Evolutionary conservation across 495 filamentous ascomycete species (phyloP).

Genomic region (Annulohypoxylon bovei): DNA sequence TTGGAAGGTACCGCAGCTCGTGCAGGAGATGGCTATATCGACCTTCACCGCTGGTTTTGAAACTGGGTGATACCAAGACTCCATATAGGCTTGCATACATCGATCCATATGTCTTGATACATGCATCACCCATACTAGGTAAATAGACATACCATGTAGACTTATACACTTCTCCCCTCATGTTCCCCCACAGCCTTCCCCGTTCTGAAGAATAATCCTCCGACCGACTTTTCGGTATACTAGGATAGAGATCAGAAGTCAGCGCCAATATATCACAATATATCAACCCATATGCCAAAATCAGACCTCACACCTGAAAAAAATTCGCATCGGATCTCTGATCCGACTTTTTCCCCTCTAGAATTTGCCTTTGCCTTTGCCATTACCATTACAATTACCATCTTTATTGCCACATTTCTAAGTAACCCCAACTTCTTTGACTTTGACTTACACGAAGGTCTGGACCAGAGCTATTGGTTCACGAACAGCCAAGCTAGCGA

Average conservation of each 20-base stretch:
- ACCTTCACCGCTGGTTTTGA: constrained; percentile 43
- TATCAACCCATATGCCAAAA: constrained; percentile 13
- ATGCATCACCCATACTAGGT: constrained; percentile 9
- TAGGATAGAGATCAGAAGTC: neutral
- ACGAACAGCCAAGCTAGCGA: constrained; percentile 32
- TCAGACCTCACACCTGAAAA: constrained; percentile 5
- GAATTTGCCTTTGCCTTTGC: constrained; percentile 21
- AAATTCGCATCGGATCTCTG: constrained; percentile 26
- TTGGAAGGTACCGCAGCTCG: neutral
- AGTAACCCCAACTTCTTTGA: constrained; percentile 10
- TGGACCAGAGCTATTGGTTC: constrained; percentile 33
- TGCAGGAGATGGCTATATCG: constrained; percentile 30
- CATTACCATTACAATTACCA: constrained; percentile 11
- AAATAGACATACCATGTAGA: constrained; percentile 14
- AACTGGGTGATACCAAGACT: constrained; percentile 39
- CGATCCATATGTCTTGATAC: constrained; percentile 26
- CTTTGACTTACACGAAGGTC: constrained; percentile 30
- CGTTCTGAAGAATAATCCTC: constrained; percentile 15
- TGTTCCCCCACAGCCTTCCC: constrained; percentile 3
- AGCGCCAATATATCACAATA: constrained; percentile 4
- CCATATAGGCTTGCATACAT: constrained; percentile 26
- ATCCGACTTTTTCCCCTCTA: constrained; percentile 30
- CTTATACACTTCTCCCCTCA: neutral
- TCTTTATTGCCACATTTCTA: constrained; percentile 11
- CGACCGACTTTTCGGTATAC: constrained; percentile 29